phyloP scores from a whole-genome alignment of 2,329 filamentous ascomycete species.

The Penicillium sp. region DNA sequence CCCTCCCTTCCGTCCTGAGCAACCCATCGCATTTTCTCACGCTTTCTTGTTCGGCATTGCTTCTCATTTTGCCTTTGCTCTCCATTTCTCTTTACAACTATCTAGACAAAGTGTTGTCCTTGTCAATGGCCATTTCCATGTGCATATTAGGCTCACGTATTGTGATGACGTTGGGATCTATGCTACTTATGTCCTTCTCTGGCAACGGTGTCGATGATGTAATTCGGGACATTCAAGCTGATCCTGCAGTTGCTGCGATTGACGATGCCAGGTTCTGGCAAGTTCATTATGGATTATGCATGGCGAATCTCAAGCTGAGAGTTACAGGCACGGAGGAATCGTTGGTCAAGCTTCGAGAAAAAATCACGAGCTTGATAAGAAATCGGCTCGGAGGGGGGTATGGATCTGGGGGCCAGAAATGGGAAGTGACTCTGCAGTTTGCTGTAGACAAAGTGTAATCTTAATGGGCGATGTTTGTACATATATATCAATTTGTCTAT shows the following conservation, averaged over 20 bases:
- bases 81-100: slow-evolving; percentile 75
- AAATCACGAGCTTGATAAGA: slow-evolving; percentile 73
- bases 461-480: background rate
- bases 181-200: slow-evolving; percentile 90
- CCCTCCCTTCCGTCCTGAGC: slow-evolving; percentile 78
- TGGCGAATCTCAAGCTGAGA: slow-evolving; percentile 85
- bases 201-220: slow-evolving; percentile 63
- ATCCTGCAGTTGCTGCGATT: slow-evolving; percentile 69
- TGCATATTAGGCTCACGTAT: slow-evolving; percentile 79
- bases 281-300: slow-evolving; percentile 93
- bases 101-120: slow-evolving; percentile 78
- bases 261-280: slow-evolving; percentile 98
- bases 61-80: slow-evolving; percentile 77
- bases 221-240: slow-evolving; percentile 78
- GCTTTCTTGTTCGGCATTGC: slow-evolving; percentile 74
- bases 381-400: slow-evolving; percentile 86
- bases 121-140: slow-evolving; percentile 81
- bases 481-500: background rate
- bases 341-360: slow-evolving; percentile 68
- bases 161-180: slow-evolving; percentile 79
- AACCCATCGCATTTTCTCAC: slow-evolving; percentile 96
- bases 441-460: slow-evolving; percentile 43
- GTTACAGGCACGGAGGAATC: slow-evolving; percentile 69
- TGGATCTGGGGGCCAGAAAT: slow-evolving; percentile 71
- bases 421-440: slow-evolving; percentile 90